phyloP scores from a whole-genome alignment of 768 basidiomycete genomes.

The Myochromella boudieri region DNA sequence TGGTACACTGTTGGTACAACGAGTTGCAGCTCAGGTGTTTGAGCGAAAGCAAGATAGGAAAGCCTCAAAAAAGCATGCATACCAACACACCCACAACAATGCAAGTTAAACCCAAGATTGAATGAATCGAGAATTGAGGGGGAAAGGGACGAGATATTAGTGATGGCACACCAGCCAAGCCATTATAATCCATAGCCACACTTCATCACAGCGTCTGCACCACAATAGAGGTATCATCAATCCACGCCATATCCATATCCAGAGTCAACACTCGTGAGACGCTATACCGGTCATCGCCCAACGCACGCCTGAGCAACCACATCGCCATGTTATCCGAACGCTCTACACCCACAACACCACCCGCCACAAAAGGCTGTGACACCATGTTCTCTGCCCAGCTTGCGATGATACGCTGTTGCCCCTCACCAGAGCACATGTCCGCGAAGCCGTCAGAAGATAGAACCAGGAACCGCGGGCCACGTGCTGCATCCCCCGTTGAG shows the following conservation, averaged over 20 bases:
- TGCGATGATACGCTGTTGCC: slow-evolving; percentile 44
- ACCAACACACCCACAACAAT: not conserved
- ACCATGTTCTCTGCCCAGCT: slow-evolving; percentile 53
- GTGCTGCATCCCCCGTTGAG: slow-evolving; percentile 5
- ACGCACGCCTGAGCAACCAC: slow-evolving; percentile 51
- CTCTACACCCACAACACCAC: slow-evolving; percentile 3
- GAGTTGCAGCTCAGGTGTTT: slow-evolving; percentile 3
- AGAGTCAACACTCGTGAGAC: slow-evolving; percentile 62
- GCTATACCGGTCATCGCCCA: slow-evolving; percentile 51
- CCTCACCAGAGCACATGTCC: slow-evolving; percentile 53
- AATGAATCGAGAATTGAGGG: not conserved
- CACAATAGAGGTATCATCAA: slow-evolving; percentile 68
- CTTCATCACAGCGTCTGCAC: slow-evolving; percentile 57
- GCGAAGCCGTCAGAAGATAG: slow-evolving; percentile 68
- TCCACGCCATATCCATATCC: slow-evolving; percentile 65
- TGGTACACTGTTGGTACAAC: slow-evolving; percentile 11
- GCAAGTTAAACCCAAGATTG: not conserved
- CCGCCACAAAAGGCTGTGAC: slow-evolving; percentile 21
- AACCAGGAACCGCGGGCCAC: slow-evolving; percentile 52
- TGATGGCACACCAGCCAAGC: no score
- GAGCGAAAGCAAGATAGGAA: no score
- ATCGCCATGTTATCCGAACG: slow-evolving; percentile 51
- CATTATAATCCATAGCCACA: no score
- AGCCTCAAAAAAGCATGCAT: no score
- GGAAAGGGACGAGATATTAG: no score